Conservation (phyloP, 2,329 filamentous ascomycete species). For the Aspergillus pseudoterreus region DNA sequence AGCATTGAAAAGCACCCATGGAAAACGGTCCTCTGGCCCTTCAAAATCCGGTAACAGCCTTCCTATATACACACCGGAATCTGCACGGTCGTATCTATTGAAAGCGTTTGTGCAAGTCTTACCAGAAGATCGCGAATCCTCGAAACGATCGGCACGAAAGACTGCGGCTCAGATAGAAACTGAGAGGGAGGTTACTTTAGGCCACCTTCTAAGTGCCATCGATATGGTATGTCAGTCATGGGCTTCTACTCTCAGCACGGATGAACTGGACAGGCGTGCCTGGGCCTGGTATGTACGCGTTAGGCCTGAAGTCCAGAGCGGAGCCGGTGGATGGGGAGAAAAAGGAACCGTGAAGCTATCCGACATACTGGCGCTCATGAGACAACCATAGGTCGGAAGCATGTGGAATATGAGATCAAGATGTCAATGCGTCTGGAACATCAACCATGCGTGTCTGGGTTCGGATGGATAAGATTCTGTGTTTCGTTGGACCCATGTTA, state of each 20-base stretch:
- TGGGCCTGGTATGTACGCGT: constrained; percentile 80
- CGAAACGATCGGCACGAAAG: constrained; percentile 40
- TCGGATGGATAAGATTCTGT: neutral
- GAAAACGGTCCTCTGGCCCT: constrained; percentile 16
- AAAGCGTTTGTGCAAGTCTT: constrained; percentile 39
- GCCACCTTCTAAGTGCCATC: constrained; percentile 65
- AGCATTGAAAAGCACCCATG: constrained; percentile 48
- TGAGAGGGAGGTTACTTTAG: constrained; percentile 67
- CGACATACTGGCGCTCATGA: constrained; percentile 54
- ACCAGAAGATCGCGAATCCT: constrained; percentile 10
- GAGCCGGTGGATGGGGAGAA: constrained; percentile 76
- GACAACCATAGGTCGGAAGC: constrained; percentile 6
- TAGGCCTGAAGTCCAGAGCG: constrained; percentile 70
- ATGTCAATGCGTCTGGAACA: neutral
- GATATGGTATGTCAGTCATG: constrained; percentile 72
- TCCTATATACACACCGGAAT: constrained; percentile 71
- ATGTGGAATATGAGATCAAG: neutral
- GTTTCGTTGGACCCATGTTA: neutral
- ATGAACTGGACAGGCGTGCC: constrained; percentile 70
- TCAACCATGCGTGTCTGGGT: neutral
- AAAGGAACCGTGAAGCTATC: constrained; percentile 67
- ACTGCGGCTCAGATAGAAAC: constrained; percentile 50
- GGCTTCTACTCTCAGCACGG: constrained; percentile 57
- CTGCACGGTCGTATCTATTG: constrained; percentile 57
- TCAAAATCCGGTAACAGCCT: constrained; percentile 46